Percentiles rank a stretch among this genome's conserved stretches.
Conservation (phyloP, 176 grass and related monocot species). For the Eremochloa ophiuroides region DNA sequence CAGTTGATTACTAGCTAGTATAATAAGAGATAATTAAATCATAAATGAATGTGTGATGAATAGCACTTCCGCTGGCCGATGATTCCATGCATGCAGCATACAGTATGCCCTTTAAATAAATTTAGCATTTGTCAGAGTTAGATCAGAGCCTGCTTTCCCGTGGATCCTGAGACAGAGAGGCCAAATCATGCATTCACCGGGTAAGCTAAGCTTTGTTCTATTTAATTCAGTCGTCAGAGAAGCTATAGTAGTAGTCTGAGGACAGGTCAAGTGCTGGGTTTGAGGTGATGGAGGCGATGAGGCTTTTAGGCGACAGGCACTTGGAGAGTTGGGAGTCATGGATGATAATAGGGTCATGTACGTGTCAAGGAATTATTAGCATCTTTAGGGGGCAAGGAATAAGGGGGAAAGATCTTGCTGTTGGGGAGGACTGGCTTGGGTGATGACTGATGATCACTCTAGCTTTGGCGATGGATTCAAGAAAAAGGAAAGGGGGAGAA, state of each 20-base stretch:
- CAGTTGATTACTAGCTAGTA: not conserved
- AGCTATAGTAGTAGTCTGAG: not conserved
- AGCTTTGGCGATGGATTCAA: not conserved
- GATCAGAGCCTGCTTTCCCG: constrained; percentile 40
- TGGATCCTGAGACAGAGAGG: constrained; percentile 30
- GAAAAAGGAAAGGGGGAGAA: not conserved
- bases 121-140: constrained; percentile 20
- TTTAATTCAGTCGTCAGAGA: not conserved
- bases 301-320: constrained; percentile 34
- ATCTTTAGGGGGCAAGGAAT: constrained; percentile 7
- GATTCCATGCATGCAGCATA: constrained; percentile 24
- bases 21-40: not conserved
- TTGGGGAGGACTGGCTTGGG: not conserved
- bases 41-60: not conserved
- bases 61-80: constrained; percentile 23
- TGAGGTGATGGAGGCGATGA: not conserved
- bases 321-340: not conserved
- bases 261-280: not conserved
- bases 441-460: not conserved
- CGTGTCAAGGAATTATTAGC: constrained; percentile 29
- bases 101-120: not conserved
- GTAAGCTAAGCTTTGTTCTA: not conserved
- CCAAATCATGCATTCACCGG: constrained; percentile 17
- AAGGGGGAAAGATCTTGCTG: not conserved
- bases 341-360: constrained; percentile 11